Base-by-base conservation (phyloP, 2,329 filamentous ascomycete genomes). In the Fusarium acutatum region DNA sequence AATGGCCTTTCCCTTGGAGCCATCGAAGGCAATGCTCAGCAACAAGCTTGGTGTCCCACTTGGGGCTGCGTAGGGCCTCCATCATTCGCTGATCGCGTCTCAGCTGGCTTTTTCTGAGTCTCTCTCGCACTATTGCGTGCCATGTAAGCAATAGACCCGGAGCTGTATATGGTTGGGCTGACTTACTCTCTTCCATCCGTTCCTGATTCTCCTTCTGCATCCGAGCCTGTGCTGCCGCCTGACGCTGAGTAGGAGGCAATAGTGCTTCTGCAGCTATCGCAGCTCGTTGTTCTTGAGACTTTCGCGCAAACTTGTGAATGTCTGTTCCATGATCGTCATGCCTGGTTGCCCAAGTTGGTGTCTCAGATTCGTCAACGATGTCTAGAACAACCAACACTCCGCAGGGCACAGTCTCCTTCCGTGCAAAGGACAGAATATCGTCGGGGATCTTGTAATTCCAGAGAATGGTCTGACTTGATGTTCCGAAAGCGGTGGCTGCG, bases 401-500 rank as follows among this genome's bases (percentile, higher is more conserved):
- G 75, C 89, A 90, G 1, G 89, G 89, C 2, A 91, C 84, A 1
- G 86, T 87, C 24, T 87, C 85, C 35, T 83, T 84, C 14, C 86
- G 83, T 6, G 87, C 80, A 65, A 91, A 88, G 2, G 81, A 70
- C 4, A 90, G 75, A 9, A 90, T 80, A 7, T 85, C 83, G 26
- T 86, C 83, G 0, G 89, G 88, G 52, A 90, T 89, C 63, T 85
- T 84, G 81, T 89, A 90, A 76, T 87, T 88, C 89, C 89, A 91
- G 6, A 91, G 82, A 15, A 90, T 83, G 2, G 88, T 90, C 72
- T 87, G 84, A 56, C 83, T 86, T 0, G 85, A 83, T 3, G 87
- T 88, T 26, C 87, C 86, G 65, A 87, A 86, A 1, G 89, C 89
- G 2, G 89, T 91, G 2, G 84, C 84, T 4, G 85, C 86, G 66